Conservation (phyloP, 768 basidiomycete genomes). For the Suillus bovinus region DNA sequence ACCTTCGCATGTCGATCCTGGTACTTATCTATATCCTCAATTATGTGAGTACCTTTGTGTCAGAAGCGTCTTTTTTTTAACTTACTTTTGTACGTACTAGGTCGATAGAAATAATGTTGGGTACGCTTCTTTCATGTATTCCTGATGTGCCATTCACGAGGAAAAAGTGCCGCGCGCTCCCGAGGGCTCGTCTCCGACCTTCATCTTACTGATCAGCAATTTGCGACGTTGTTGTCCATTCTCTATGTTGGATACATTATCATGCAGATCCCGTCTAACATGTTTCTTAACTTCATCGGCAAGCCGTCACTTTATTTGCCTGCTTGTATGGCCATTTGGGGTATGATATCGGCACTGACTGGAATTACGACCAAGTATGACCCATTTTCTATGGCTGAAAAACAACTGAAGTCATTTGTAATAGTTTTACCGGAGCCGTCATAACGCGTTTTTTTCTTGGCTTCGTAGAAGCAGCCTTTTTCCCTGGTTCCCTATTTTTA, state of each 20-base stretch:
- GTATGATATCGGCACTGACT: constrained; percentile 53
- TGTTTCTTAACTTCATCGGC: constrained; percentile 67
- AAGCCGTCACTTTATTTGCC: constrained; percentile 69
- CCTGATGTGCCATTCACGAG: background rate
- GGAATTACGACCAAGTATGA: constrained; percentile 33
- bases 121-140: constrained; percentile 35
- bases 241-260: constrained; percentile 59
- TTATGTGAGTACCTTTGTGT: constrained; percentile 25
- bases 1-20: constrained; percentile 55
- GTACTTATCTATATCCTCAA: constrained; percentile 41
- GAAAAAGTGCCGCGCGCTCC: constrained; percentile 61
- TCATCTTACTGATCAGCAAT: constrained; percentile 57
- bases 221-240: constrained; percentile 67
- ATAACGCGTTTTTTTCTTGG: constrained; percentile 55
- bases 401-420: background rate
- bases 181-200: constrained; percentile 69
- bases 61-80: background rate
- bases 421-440: constrained; percentile 42
- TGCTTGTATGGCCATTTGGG: constrained; percentile 70
- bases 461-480: constrained; percentile 52
- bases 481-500: constrained; percentile 44
- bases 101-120: constrained; percentile 72
- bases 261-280: constrained; percentile 60
- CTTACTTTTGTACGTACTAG: constrained; percentile 27
- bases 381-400: background rate